phyloP scores from a whole-genome alignment of 805 yeast species.

The Ogataea populi-albae region DNA sequence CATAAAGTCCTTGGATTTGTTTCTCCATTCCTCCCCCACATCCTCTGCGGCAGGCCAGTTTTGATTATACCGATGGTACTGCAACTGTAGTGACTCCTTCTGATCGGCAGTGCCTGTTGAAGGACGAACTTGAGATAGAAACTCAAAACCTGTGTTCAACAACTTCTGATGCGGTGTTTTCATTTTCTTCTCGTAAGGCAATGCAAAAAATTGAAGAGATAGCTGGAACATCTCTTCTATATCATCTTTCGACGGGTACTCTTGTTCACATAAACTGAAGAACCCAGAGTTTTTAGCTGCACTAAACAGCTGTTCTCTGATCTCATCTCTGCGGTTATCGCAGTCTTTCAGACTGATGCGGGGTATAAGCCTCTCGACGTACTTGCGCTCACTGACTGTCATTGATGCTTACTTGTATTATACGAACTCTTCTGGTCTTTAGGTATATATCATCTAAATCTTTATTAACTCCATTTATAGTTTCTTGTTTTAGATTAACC shows the following conservation, averaged over 20 bases:
- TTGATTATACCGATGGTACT: conserved; percentile 28
- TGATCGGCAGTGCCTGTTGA: conserved; percentile 35
- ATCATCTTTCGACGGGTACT: conserved; percentile 29
- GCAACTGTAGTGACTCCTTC: conserved; percentile 34
- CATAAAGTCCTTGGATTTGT: conserved; percentile 22
- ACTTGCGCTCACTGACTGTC: too few species aligned
- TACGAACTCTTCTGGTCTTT: too few species aligned
- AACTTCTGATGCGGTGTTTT: conserved; percentile 32
- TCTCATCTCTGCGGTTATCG: conserved; percentile 29
- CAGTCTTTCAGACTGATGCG: conserved; percentile 29
- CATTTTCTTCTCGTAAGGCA: conserved; percentile 25
- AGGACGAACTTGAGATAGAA: conserved; percentile 33
- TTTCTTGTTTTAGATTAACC: too few species aligned
- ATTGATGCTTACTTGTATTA: too few species aligned
- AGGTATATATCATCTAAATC: too few species aligned
- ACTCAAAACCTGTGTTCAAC: conserved; percentile 35
- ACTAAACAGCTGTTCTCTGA: conserved; percentile 28
- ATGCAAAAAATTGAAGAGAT: conserved; percentile 25
- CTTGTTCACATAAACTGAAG: conserved; percentile 32
- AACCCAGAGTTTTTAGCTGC: conserved; percentile 34
- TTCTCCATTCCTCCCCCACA: conserved; percentile 31
- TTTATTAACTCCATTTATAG: too few species aligned
- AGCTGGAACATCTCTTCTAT: conserved; percentile 29
- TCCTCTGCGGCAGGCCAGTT: conserved; percentile 34
- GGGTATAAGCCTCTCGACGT: conserved; percentile 29